phyloP scores from a whole-genome alignment of 345 rosid species.

The Geranium rotundifolium region DNA sequence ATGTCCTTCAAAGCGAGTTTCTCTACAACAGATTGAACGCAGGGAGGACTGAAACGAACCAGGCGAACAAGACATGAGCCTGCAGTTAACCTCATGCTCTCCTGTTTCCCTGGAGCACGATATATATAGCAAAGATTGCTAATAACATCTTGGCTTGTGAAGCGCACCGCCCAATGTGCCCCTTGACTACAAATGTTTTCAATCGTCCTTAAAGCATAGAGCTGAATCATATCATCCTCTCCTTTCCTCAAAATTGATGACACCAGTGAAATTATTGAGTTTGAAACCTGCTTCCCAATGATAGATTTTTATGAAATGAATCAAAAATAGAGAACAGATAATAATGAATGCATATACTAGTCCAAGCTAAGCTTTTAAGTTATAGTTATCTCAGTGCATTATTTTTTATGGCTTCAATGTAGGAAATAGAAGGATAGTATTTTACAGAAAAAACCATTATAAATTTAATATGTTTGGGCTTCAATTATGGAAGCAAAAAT shows the following conservation, averaged over 20 bases:
- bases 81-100: constrained; percentile 87
- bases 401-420: not conserved
- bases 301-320: constrained; percentile 1
- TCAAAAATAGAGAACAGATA: constrained; percentile 1
- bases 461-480: not conserved
- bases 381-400: not conserved
- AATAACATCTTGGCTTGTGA: constrained; percentile 81
- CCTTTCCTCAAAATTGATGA: constrained; percentile 89
- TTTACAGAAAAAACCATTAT: not conserved
- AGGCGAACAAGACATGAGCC: constrained; percentile 97
- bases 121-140: constrained; percentile 78
- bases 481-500: not conserved
- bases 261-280: constrained; percentile 82
- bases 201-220: constrained; percentile 86
- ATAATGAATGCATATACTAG: not conserved
- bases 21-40: constrained; percentile 65
- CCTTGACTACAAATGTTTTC: constrained; percentile 97
- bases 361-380: constrained; percentile 4
- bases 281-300: constrained; percentile 58
- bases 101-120: constrained; percentile 82
- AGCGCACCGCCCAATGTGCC: constrained; percentile 74
- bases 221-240: constrained; percentile 91
- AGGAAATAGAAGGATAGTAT: not conserved
- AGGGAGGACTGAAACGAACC: constrained; percentile 69
- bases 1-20: constrained; percentile 73